Evolutionary conservation across 202 grass and related monocot species (phyloP), one percentile per base, ranked within the genome.

Genomic region (Schoenoplectus triqueter): DNA sequence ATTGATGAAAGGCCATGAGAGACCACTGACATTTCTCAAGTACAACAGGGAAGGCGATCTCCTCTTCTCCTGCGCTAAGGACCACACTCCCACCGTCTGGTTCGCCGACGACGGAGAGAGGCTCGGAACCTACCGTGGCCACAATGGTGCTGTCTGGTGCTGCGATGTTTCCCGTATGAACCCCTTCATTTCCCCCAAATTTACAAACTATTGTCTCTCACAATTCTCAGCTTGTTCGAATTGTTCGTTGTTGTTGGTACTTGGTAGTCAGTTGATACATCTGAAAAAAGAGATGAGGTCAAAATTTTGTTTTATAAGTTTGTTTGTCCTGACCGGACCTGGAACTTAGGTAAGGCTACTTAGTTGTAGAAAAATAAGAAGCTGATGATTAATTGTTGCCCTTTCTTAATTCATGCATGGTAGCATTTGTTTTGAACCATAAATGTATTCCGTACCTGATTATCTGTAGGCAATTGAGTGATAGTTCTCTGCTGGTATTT

Each of bases 1-100:
- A 80, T 78, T 95, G 87, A 93, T 98, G 95, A 98, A 95, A 85
- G 95, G 95, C 8, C 90, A 98, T 60, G 91, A 98, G 93, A 87
- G 93, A 85, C 91, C 95, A 22, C 84, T 98, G 3, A 95, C 90
- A 9, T 95, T 98, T 83, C 91, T 95, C 56, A 92, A 89, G 20
- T 98, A 94, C 93, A 92, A 94, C 88, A 73, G 93, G 57, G 93
- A 94, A 74, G 95, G 95, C 9, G 93, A 95, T 84, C 87, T 98
- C n/a, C 89, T 98, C 72, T 89, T 98, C 86, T 95, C 92, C 50
- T 89, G 95, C 85, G 92, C 88, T 84, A 93, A 98, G 88, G 93
- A 94, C 68, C 91, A 92, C 87, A 92, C 66, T 2, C 88, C 95
- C 19, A 92, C 87, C 4, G 84, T 93, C 40, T 94, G 95, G 95